Conservation (phyloP, 495 filamentous ascomycete genomes). For the Aspergillus taichungensis region DNA sequence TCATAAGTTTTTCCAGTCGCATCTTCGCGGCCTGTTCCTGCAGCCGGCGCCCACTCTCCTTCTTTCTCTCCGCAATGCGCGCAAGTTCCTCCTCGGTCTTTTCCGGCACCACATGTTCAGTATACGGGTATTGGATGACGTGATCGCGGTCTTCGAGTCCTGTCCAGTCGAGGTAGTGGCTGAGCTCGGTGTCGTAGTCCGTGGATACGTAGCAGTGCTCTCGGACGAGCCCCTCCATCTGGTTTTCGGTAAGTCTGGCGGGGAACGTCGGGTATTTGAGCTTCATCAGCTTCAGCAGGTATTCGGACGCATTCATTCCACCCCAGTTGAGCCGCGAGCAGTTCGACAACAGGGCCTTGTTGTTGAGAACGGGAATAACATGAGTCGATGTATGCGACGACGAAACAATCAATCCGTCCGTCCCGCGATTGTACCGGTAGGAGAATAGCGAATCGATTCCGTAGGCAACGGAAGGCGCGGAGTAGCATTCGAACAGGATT, state of each 20-base stretch:
- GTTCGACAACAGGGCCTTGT: constrained; percentile 71
- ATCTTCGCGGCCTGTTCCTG: constrained; percentile 97
- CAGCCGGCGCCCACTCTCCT: constrained; percentile 81
- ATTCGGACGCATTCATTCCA: constrained; percentile 79
- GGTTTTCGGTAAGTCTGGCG: constrained; percentile 70
- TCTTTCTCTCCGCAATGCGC: constrained; percentile 78
- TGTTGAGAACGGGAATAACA: constrained; percentile 84
- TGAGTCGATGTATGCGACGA: constrained; percentile 91
- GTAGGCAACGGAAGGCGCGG: constrained; percentile 76
- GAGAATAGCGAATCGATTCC: constrained; percentile 96
- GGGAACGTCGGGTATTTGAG: constrained; percentile 92
- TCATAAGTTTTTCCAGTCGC: constrained; percentile 86
- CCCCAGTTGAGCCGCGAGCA: constrained; percentile 93
- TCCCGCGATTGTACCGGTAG: constrained; percentile 82
- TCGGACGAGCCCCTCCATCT: constrained; percentile 76
- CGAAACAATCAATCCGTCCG: constrained; percentile 80
- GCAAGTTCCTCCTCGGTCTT: constrained; percentile 91
- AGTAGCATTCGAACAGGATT: constrained; percentile 91
- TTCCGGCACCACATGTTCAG: constrained; percentile 76
- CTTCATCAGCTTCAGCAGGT: constrained; percentile 76
- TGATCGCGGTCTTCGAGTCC: constrained; percentile 82
- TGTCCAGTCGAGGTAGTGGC: constrained; percentile 70
- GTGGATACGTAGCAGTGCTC: constrained; percentile 86
- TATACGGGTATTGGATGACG: constrained; percentile 87
- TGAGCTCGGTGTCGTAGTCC: constrained; percentile 71